phyloP scores from a whole-genome alignment of 371 early-diverging fungal genomes.

The Vairimorpha ceranae region DNA sequence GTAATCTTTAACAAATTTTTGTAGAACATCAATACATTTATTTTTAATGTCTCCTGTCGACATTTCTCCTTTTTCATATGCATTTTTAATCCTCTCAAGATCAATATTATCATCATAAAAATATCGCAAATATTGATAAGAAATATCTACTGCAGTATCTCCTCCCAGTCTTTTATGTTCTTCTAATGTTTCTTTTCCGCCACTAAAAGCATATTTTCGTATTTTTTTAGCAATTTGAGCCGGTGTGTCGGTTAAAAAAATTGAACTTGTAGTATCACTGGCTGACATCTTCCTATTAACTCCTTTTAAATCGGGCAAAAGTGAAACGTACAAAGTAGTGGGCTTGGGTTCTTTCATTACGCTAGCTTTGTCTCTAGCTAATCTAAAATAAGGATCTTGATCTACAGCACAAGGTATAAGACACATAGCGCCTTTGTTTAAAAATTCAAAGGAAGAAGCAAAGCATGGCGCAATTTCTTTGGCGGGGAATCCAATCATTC shows the following conservation, averaged over 20 bases:
- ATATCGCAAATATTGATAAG: conserved; percentile 88
- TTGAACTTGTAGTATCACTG: conserved; percentile 77
- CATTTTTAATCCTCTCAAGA: conserved; percentile 65
- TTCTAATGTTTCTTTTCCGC: conserved; percentile 82
- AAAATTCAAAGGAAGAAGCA: conserved; percentile 49
- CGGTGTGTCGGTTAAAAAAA: conserved; percentile 84
- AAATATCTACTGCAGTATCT: conserved; percentile 87
- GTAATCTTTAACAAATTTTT: conserved; percentile 72
- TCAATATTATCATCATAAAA: conserved; percentile 91
- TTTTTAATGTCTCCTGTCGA: conserved; percentile 83
- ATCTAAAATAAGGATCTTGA: conserved; percentile 98
- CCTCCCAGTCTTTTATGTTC: conserved; percentile 80
- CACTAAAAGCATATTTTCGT: conserved; percentile 88
- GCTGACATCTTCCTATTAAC: conserved; percentile 96
- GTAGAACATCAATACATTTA: conserved; percentile 77
- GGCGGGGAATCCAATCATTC: conserved; percentile 58
- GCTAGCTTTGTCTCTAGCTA: conserved; percentile 89
- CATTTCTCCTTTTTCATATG: conserved; percentile 78
- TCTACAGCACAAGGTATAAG: conserved; percentile 97
- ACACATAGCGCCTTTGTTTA: conserved; percentile 74
- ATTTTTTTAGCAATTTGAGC: conserved; percentile 94
- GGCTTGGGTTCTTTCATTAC: conserved; percentile 91
- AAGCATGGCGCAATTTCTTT: conserved; percentile 62
- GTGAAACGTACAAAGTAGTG: conserved; percentile 79
- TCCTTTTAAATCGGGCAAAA: conserved; percentile 80